Evolutionary conservation across 1,284 basidiomycete genomes (phyloP).

Genomic region (Coriolopsis trogii): DNA sequence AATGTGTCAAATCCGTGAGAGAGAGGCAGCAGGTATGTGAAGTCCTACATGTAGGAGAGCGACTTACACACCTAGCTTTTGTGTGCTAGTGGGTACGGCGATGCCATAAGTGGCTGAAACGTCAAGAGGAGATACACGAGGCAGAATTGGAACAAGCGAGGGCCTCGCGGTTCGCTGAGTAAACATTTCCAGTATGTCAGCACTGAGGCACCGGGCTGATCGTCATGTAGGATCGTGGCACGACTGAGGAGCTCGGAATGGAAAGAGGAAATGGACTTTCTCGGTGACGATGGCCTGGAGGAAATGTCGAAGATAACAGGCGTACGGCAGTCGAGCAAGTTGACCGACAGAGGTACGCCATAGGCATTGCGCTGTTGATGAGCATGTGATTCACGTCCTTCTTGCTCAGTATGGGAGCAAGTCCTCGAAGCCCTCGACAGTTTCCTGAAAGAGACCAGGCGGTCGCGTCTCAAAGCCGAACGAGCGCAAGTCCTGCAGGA

Average conservation of each 20-base stretch:
- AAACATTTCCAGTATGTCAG: no score
- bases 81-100: no score
- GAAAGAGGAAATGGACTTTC: background rate
- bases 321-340: background rate
- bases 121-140: no score
- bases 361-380: background rate
- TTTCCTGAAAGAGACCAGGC: background rate
- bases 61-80: no score
- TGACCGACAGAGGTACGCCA: background rate
- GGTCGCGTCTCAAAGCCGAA: background rate
- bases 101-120: no score
- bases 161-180: no score
- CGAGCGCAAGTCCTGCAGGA: background rate
- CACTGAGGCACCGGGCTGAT: no score
- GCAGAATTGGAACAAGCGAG: no score
- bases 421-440: background rate
- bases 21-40: no score
- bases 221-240: background rate
- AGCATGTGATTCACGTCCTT: background rate
- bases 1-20: no score
- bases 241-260: background rate
- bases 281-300: background rate
- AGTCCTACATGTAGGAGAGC: no score
- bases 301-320: background rate
- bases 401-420: background rate